A percentile compares a stretch with the other conserved stretches of the same genome.
Conservation (phyloP, 805 yeast species). For the Millerozyma miso region DNA sequence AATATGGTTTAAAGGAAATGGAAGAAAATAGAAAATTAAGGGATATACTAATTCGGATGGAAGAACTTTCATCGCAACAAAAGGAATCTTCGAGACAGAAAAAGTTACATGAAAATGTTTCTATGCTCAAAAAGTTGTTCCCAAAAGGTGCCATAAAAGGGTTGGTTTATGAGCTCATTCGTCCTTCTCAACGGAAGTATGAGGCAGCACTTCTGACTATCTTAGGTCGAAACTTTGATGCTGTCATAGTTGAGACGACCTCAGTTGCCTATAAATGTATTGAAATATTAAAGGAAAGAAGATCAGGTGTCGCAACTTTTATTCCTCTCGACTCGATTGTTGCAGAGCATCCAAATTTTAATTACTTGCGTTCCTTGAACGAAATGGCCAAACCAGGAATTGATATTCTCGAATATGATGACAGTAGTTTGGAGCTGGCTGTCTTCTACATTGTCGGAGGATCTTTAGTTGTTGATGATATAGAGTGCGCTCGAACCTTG, state of each 20-base stretch:
- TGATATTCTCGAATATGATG: slow-evolving; percentile 69
- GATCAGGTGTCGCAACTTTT: slow-evolving; percentile 81
- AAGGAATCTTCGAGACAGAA: slow-evolving; percentile 72
- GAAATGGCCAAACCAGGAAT: slow-evolving; percentile 59
- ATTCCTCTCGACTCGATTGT: slow-evolving; percentile 79
- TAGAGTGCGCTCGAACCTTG: slow-evolving; percentile 63
- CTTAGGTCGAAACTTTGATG: slow-evolving; percentile 74
- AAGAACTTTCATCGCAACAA: slow-evolving; percentile 70
- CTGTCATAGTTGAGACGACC: slow-evolving; percentile 75
- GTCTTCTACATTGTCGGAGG: slow-evolving; percentile 76
- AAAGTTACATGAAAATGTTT: slow-evolving; percentile 66
- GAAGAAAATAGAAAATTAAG: slow-evolving; percentile 62
- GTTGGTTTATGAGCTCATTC: slow-evolving; percentile 70
- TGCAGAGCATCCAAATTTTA: slow-evolving; percentile 49
- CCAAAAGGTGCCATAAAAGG: slow-evolving; percentile 80
- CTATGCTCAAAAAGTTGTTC: slow-evolving; percentile 63
- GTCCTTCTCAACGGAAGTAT: slow-evolving; percentile 69
- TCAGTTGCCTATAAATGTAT: slow-evolving; percentile 73
- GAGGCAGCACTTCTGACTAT: slow-evolving; percentile 72
- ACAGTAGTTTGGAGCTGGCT: slow-evolving; percentile 66
- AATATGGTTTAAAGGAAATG: slow-evolving; percentile 43
- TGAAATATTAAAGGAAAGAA: slow-evolving; percentile 73
- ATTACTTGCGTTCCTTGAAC: slow-evolving; percentile 50
- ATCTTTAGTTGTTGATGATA: slow-evolving; percentile 69
- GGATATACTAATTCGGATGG: slow-evolving; percentile 55